Percentiles rank a stretch among this genome's conserved stretches.
Evolutionary conservation across 495 filamentous ascomycete genomes (phyloP).

Genomic region (Penicillium bovifimosum): DNA sequence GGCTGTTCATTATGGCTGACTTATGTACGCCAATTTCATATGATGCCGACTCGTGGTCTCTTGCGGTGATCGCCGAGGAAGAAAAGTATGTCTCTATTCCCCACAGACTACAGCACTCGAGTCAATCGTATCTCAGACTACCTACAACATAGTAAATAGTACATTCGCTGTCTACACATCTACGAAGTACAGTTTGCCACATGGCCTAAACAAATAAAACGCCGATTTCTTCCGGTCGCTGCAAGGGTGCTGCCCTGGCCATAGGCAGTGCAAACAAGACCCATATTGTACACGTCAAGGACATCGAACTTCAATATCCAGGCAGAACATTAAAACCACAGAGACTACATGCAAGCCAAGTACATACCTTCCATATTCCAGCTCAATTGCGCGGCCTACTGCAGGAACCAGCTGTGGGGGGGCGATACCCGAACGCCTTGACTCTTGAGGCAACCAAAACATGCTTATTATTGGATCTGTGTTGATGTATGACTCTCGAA

Average conservation of each 20-base stretch:
- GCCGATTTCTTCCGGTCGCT: slow-evolving; percentile 5
- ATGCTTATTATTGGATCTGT: slow-evolving; percentile 14
- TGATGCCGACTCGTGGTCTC: slow-evolving; percentile 12
- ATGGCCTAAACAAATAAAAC: slow-evolving; percentile 6
- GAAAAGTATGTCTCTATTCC: too few relatives aligned
- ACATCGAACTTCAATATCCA: slow-evolving; percentile 1
- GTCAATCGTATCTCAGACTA: too few relatives aligned
- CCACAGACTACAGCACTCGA: too few relatives aligned
- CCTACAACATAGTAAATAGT: too few relatives aligned
- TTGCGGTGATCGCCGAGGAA: slow-evolving; percentile 6
- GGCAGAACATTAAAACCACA: background rate
- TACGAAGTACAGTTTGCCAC: slow-evolving; percentile 6
- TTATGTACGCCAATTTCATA: slow-evolving; percentile 18
- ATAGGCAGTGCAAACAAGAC: background rate
- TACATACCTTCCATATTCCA: slow-evolving; percentile 10
- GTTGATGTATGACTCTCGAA: background rate
- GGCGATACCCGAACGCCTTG: slow-evolving; percentile 7
- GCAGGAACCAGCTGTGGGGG: slow-evolving; percentile 37
- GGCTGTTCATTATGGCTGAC: slow-evolving; percentile 4
- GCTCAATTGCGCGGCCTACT: slow-evolving; percentile 33
- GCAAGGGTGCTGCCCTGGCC: slow-evolving; percentile 5
- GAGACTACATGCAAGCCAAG: background rate
- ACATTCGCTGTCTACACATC: too few relatives aligned
- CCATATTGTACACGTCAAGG: slow-evolving; percentile 6
- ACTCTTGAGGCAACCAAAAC: background rate